Percentiles rank a stretch among this genome's conserved stretches.
phyloP scores from a whole-genome alignment of 495 filamentous ascomycete species.

The Tuber indicum region DNA sequence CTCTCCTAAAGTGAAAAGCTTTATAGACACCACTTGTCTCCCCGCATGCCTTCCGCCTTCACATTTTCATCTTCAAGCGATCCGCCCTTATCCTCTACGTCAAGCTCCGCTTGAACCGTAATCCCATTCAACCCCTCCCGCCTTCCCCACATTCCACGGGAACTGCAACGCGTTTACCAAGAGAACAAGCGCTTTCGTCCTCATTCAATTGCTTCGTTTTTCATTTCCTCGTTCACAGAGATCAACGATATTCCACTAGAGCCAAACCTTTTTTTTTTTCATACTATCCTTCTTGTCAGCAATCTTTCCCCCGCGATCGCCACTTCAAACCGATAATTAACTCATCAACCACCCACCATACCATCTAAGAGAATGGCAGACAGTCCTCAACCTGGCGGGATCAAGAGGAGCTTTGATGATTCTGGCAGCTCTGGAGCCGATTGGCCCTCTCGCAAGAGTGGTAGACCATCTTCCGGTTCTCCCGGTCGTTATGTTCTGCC shows the following conservation, averaged over 20 bases:
- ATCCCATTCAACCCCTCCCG: neutral
- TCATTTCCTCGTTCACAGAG: neutral
- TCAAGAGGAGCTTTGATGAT: slow-evolving; percentile 6
- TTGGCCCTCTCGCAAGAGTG: neutral
- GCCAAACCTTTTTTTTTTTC: neutral
- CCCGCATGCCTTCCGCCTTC: slow-evolving; percentile 1
- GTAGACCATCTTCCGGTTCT: neutral
- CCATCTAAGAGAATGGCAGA: neutral
- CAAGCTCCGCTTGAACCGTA: neutral
- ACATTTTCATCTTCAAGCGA: slow-evolving; percentile 5
- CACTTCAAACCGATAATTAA: neutral
- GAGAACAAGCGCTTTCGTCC: neutral
- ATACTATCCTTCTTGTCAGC: neutral
- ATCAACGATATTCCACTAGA: neutral
- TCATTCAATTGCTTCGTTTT: neutral
- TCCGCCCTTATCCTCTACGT: neutral
- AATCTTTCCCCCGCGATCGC: neutral
- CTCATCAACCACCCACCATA: neutral
- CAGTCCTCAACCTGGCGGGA: neutral
- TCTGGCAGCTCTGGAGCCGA: neutral
- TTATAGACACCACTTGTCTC: slow-evolving; percentile 1
- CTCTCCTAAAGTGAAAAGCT: neutral
- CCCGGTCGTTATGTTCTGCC: neutral
- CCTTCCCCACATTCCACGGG: neutral
- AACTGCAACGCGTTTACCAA: neutral